Evolutionary conservation across 176 grass and related monocot species (phyloP), one percentile per base, ranked within the genome.

Genomic region (Neostapfia colusana): DNA sequence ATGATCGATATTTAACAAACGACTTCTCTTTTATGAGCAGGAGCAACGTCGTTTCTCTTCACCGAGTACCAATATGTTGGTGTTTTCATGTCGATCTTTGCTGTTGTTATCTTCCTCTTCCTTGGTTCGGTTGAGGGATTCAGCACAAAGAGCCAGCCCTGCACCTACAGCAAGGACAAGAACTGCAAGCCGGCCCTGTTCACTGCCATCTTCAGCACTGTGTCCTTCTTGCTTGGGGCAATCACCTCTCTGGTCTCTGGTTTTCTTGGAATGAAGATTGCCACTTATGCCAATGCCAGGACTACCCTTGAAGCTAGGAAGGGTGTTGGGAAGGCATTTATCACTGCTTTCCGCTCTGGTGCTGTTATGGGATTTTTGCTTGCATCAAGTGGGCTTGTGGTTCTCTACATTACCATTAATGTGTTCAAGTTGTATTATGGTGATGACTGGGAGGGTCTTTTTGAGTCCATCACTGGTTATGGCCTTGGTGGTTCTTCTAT

Each of bases 351-450:
- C 87, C 89, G 89, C 43, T 96, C 93, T 60, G 93, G 93, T 70
- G 93, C 89, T 27, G 93, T 96, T 44, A 92, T 96, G 93, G 93
- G 93, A 34, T 96, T 96, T 73, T 85, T 96, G 84, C 67, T 96
- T 45, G 79, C 89, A 70, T 88, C 93, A 65, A 92, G 88, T 48
- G 93, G 89, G 3, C 88, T 96, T 72, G 25, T 96, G 84, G 93
- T 96, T 80, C 89, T 96, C 65, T 96, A 92, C 79, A 96, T 92
- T 49, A 62, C 84, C 41, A 96, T 96, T 70, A 96, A 96, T 2
- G 45, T 81, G 72, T 92, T 96, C 8, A 92, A 89, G 75, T 10
- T 96, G 80, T 96, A 96, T 24, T 96, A 96, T 7, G 93, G 93
- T n/a, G n/a, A n/a, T n/a, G n/a, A n/a, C n/a, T n/a, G n/a, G n/a